A percentile compares a stretch with the other conserved stretches of the same genome.
phyloP scores from a whole-genome alignment of 306 rosid genomes.

The Lablab purpureus region DNA sequence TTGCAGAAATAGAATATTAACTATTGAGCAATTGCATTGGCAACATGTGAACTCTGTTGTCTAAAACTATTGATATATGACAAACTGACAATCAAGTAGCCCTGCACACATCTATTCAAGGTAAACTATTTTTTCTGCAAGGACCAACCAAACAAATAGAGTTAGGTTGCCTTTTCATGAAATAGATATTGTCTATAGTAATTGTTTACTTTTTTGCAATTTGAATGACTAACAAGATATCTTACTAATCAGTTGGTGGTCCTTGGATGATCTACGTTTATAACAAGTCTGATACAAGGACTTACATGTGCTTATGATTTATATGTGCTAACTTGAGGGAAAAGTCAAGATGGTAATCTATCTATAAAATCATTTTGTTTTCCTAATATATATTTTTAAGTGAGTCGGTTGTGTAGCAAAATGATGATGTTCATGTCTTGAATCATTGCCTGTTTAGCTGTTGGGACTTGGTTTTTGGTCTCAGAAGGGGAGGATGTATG shows the following conservation, averaged over 20 bases:
- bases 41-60: constrained; percentile 14
- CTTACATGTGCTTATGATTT: background rate
- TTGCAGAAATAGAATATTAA: background rate
- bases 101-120: background rate
- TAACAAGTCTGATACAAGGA: background rate
- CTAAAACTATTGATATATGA: background rate
- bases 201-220: background rate
- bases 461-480: background rate
- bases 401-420: background rate
- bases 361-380: background rate
- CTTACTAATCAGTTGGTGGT: background rate
- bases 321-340: background rate
- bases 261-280: background rate
- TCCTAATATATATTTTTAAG: background rate
- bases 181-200: background rate
- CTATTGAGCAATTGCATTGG: background rate
- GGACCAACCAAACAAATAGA: background rate
- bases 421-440: background rate
- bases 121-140: background rate
- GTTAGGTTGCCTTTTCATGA: background rate
- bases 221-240: background rate
- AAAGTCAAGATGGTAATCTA: background rate
- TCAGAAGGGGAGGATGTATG: background rate
- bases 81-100: constrained; percentile 1
- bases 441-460: background rate